Base-by-base conservation (phyloP, 169 alveolate genomes). In the Plasmodium ovale region DNA sequence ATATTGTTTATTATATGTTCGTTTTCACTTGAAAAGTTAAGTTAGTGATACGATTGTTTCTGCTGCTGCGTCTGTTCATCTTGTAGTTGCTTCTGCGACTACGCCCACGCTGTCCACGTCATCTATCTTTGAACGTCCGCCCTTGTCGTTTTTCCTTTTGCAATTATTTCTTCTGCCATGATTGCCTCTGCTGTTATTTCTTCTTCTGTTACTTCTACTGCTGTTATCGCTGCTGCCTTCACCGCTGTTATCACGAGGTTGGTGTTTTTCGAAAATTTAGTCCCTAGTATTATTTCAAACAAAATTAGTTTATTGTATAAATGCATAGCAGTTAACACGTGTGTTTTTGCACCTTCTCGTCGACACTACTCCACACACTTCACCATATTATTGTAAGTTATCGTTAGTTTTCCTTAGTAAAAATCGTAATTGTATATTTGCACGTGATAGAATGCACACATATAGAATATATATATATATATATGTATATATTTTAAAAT, bases 1-100 rank as follows among this genome's bases (percentile, higher is more conserved):
- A 60, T 74, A 51, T 37, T 74, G 88, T 74, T 74, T 59, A 59
- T 74, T 58, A 59, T 72, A 44, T 72, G 16, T 37, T 19, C 42
- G 58, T 29, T 74, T 74, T 62, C 47, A 27, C 60, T 16, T 59
- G 42, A 39, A 59, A 67, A 74, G 88, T 74, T 59, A 67, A 74
- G 60, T 74, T 27, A 74, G 42, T 39, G 39, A 35, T 42, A 62
- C 31, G 9, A 35, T 29, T 56, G 56, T 37, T 68, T 23, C 29
- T 37, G 77, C 79, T 54, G 27, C 25, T n/a, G n/a, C n/a, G n/a
- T n/a, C n/a, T n/a, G n/a, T n/a, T n/a, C n/a, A n/a, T n/a, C n/a
- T n/a, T n/a, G n/a, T n/a, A 0, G 69, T 31, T 14, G 35, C 29
- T 58, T 37, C 70, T 59, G 31, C 31, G 29, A 16, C 70, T 0